A percentile compares a stretch with the other conserved stretches of the same genome.
These are phyloP conservation scores for Penicillium hordei DNA, from an alignment of 2,329 filamentous ascomycete species.

Conservation along the genomic window DNA sequence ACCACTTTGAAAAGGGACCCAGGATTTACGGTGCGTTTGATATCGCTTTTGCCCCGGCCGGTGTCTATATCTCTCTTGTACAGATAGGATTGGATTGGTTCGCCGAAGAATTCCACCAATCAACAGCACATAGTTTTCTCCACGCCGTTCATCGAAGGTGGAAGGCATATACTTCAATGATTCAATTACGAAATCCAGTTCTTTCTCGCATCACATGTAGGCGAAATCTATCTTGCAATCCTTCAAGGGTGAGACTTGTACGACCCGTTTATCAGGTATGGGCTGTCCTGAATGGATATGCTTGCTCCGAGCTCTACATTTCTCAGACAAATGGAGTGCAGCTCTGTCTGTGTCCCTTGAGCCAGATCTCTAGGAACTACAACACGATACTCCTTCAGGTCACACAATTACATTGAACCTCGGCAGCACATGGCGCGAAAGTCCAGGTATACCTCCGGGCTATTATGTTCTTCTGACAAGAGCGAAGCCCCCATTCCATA, in stretches of 20 bases:
- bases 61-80: conserved; percentile 10
- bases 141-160: not conserved
- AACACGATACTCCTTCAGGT: not conserved
- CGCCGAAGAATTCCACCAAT: conserved; percentile 1
- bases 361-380: not conserved
- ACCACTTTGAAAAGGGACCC: not conserved
- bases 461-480: not conserved
- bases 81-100: conserved; percentile 10
- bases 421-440: conserved; percentile 2
- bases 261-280: not conserved
- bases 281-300: not conserved
- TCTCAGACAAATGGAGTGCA: not conserved
- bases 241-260: not conserved
- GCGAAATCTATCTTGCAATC: not conserved
- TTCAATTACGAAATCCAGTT: not conserved
- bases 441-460: not conserved
- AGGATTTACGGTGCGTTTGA: not conserved
- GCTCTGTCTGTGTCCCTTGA: not conserved
- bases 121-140: conserved; percentile 7
- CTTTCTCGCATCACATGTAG: conserved; percentile 9
- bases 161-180: not conserved
- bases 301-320: not conserved
- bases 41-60: not conserved
- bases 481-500: not conserved
- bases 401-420: conserved; percentile 1